Conservation (phyloP, 1,284 basidiomycete genomes). For the Papiliotrema flavescens region DNA sequence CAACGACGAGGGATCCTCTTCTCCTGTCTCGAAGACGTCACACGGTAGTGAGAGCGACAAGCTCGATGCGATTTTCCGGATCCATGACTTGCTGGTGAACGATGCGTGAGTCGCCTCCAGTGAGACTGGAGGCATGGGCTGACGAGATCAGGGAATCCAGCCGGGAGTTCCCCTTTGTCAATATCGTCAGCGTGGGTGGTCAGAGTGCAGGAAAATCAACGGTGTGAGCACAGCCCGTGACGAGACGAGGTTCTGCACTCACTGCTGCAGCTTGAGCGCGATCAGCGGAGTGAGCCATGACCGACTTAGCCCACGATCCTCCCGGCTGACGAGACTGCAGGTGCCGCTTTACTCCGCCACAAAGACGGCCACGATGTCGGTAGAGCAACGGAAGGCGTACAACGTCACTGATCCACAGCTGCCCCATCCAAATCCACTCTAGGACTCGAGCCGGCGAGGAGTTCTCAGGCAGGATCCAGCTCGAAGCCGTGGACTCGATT, state of each 20-base stretch:
- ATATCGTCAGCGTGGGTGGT: conserved; percentile 20
- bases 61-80: background rate
- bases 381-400: conserved; percentile 9
- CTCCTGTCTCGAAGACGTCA: too few species aligned
- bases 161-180: conserved; percentile 5
- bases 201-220: conserved; percentile 31
- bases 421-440: conserved; percentile 22
- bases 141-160: background rate
- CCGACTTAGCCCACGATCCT: background rate
- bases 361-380: conserved; percentile 20
- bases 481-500: conserved; percentile 4
- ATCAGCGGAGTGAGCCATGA: background rate
- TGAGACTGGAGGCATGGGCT: background rate
- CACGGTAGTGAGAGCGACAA: background rate
- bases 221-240: conserved; percentile 14
- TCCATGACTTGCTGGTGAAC: background rate
- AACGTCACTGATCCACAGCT: conserved; percentile 13
- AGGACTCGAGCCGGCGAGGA: background rate
- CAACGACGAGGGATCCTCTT: too few species aligned
- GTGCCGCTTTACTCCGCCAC: conserved; percentile 13
- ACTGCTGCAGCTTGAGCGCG: background rate
- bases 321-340: conserved; percentile 3
- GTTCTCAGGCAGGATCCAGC: conserved; percentile 15
- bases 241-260: background rate
- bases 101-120: background rate